Conservation (phyloP, 2,329 filamentous ascomycete species). For the Ustulina deusta region DNA sequence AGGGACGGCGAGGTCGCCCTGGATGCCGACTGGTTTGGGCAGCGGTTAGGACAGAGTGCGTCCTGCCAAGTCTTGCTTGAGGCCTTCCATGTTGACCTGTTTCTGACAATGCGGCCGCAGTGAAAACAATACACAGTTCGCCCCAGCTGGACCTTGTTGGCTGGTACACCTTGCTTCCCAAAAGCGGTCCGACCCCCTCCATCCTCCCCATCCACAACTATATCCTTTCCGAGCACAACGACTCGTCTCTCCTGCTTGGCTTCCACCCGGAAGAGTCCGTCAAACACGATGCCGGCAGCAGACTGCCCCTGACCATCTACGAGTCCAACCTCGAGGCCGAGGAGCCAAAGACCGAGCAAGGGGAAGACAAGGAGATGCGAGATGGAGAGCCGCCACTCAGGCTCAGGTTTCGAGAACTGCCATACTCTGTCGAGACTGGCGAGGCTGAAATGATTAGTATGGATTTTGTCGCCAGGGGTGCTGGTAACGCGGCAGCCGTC, state of each 20-base stretch:
- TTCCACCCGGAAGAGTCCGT: conserved; percentile 78
- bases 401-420: conserved; percentile 83
- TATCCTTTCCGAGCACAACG: conserved; percentile 80
- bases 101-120: conserved; percentile 58
- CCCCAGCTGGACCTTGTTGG: conserved; percentile 88
- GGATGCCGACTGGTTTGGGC: conserved; percentile 77
- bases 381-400: conserved; percentile 68
- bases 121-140: conserved; percentile 88
- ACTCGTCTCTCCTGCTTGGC: conserved; percentile 86
- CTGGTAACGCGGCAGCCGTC: conserved; percentile 80
- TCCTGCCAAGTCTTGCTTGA: conserved; percentile 31
- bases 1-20: conserved; percentile 71
- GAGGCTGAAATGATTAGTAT: conserved; percentile 99
- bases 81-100: not conserved
- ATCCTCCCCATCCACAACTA: conserved; percentile 82
- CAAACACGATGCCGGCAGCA: conserved; percentile 73
- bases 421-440: conserved; percentile 90
- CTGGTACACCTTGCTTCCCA: conserved; percentile 86
- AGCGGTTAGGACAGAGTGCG: conserved; percentile 87
- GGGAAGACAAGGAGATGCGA: conserved; percentile 78
- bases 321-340: conserved; percentile 85
- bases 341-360: conserved; percentile 62
- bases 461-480: conserved; percentile 88
- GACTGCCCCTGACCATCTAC: conserved; percentile 90
- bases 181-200: conserved; percentile 75